These are phyloP conservation scores for Claviceps digitariae DNA, from an alignment of 2,329 filamentous ascomycete genomes.

Conservation along the genomic window DNA sequence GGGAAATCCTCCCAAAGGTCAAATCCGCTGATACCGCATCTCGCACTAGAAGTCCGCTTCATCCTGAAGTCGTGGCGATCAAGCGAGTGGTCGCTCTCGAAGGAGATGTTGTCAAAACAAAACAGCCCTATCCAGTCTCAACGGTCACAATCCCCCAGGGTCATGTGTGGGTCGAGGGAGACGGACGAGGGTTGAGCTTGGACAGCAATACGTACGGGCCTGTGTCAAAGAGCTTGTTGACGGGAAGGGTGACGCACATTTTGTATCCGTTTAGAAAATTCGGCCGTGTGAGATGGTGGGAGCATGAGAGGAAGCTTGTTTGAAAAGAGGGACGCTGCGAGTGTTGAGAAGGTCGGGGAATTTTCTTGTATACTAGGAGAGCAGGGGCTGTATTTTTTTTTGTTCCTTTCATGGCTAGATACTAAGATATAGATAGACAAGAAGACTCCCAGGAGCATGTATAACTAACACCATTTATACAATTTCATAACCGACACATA, in stretches of 20 bases:
- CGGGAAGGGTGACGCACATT: conserved; percentile 59
- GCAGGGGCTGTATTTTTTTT: not conserved
- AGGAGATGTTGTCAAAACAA: conserved; percentile 62
- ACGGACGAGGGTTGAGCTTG: conserved; percentile 56
- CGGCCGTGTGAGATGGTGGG: conserved; percentile 44
- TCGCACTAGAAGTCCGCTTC: conserved; percentile 47
- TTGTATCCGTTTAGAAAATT: conserved; percentile 53
- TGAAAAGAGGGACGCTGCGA: conserved; percentile 1
- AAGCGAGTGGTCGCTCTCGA: conserved; percentile 75
- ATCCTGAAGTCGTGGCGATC: conserved; percentile 56
- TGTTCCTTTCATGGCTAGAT: no score
- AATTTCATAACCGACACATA: no score
- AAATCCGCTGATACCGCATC: not conserved
- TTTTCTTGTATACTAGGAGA: not conserved
- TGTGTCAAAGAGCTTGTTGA: conserved; percentile 59
- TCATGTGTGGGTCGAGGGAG: conserved; percentile 92
- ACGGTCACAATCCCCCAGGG: conserved; percentile 58
- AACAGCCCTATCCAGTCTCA: conserved; percentile 41
- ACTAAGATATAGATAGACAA: no score
- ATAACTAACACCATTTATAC: not conserved
- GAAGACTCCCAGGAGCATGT: not conserved
- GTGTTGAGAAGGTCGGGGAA: no score
- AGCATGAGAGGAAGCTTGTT: conserved; percentile 25
- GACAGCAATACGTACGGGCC: conserved; percentile 92
- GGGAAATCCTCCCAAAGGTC: not conserved